A percentile compares a stretch with the other conserved stretches of the same genome.
Conservation (phyloP, 169 alveolate species). For the Plasmodium relictum region DNA sequence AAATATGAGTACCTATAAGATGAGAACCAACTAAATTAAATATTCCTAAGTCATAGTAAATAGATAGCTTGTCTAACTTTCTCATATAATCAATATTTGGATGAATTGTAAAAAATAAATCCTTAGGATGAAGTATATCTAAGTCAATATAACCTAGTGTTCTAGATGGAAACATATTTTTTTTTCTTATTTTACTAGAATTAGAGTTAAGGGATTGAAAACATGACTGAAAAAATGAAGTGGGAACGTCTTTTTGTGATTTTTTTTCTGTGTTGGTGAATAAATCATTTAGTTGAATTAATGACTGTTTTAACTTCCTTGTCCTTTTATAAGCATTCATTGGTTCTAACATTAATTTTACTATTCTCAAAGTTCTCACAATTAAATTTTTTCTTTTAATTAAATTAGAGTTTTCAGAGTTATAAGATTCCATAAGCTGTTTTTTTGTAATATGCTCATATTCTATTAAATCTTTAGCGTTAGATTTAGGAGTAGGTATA, state of each 20-base stretch:
- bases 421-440: conserved; percentile 20
- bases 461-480: conserved; percentile 25
- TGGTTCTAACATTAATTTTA: conserved; percentile 9
- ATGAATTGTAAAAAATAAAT: conserved; percentile 18
- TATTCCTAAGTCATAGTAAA: neutral
- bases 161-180: neutral
- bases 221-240: neutral
- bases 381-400: conserved; percentile 26
- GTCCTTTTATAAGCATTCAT: conserved; percentile 12
- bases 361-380: conserved; percentile 13
- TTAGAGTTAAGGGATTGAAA: neutral
- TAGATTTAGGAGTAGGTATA: neutral
- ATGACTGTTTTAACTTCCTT: conserved; percentile 5
- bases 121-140: conserved; percentile 7
- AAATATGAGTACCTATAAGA: conserved; percentile 8
- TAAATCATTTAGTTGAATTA: conserved; percentile 7
- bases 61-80: conserved; percentile 13
- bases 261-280: neutral
- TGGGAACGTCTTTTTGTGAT: neutral
- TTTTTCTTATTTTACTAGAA: neutral
- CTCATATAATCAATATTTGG: neutral
- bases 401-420: conserved; percentile 7
- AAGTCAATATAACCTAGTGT: neutral
- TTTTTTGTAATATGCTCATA: conserved; percentile 31
- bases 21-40: conserved; percentile 13